These are phyloP conservation scores for Saccharum hybrid DNA, from an alignment of 202 grass and related monocot genomes.

Conservation along the genomic window DNA sequence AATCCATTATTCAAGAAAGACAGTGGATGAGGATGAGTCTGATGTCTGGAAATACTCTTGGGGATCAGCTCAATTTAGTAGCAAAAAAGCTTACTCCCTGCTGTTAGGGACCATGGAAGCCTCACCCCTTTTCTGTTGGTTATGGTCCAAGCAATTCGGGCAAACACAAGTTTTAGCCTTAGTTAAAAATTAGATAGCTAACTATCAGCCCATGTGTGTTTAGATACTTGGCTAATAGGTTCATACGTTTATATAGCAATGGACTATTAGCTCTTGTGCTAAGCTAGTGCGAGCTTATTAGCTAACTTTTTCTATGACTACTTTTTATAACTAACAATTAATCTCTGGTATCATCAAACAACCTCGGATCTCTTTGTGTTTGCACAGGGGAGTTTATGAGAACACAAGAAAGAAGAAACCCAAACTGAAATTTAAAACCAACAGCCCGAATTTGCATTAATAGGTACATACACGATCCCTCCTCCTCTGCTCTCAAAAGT, in stretches of 20 bases:
- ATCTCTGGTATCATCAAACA: neutral
- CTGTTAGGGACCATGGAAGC: too few species aligned
- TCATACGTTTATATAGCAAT: neutral
- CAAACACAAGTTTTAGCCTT: too few species aligned
- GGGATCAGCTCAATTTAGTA: too few species aligned
- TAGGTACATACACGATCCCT: neutral
- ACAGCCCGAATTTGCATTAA: constrained; percentile 1
- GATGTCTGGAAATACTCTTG: too few species aligned
- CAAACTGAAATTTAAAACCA: neutral
- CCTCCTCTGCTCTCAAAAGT: neutral
- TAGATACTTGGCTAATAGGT: neutral
- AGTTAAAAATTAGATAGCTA: too few species aligned
- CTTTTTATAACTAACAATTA: neutral
- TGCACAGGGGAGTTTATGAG: neutral
- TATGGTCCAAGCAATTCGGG: too few species aligned
- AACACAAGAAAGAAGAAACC: neutral
- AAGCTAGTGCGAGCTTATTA: neutral
- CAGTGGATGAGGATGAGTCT: too few species aligned
- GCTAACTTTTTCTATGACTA: neutral
- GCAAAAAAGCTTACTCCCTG: too few species aligned
- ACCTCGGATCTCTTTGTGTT: neutral
- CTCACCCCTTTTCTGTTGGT: too few species aligned
- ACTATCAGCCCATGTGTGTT: neutral
- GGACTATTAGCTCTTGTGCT: neutral
- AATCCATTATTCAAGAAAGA: too few species aligned